These are phyloP conservation scores for Pyricularia grisea DNA, from an alignment of 2,329 filamentous ascomycete genomes.

Conservation along the genomic window DNA sequence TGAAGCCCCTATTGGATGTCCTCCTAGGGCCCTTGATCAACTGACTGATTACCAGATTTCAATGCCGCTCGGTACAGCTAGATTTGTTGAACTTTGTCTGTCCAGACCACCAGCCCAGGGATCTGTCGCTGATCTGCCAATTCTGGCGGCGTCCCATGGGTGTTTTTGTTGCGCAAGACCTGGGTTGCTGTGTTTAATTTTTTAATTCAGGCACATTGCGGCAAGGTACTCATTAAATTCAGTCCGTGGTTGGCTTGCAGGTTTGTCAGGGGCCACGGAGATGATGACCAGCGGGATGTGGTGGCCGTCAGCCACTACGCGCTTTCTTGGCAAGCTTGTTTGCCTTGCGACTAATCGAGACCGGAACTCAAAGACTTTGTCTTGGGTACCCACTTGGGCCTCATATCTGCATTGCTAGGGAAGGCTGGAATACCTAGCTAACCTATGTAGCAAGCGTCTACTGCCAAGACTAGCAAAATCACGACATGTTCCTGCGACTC, in stretches of 20 bases:
- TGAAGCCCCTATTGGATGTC: neutral
- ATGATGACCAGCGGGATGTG: neutral
- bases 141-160: neutral
- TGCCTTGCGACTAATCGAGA: neutral
- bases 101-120: neutral
- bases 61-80: neutral
- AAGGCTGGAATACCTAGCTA: neutral
- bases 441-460: neutral
- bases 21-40: neutral
- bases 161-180: neutral
- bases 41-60: neutral
- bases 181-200: neutral
- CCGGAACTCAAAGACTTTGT: neutral
- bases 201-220: neutral
- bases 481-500: neutral
- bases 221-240: neutral
- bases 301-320: neutral
- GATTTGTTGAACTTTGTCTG: neutral
- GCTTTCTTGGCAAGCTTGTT: neutral
- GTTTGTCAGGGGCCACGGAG: neutral
- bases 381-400: neutral
- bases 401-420: neutral
- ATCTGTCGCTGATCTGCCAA: neutral
- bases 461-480: neutral
- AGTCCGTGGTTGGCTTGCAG: neutral